Evolutionary conservation across 148 eudicot species (phyloP), one percentile per base, ranked within the genome.

Genomic region (Simmondsia chinensis): DNA sequence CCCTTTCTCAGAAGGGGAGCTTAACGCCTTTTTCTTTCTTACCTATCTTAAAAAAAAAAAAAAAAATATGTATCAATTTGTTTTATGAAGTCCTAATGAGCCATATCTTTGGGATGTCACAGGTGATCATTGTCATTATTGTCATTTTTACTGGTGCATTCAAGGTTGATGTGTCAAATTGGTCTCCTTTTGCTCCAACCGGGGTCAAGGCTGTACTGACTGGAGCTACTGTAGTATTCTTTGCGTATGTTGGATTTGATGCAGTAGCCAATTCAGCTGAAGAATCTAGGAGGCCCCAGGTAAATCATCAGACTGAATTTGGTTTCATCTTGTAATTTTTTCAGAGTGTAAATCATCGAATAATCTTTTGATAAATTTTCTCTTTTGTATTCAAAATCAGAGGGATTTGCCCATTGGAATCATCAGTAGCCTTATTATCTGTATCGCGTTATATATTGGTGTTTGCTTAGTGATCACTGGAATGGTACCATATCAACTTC

Each of bases 231-330:
- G 85, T 91, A 23, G 99, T 80, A 33, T 91, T 91, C 65, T 91
- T 91, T 50, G 94, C 99, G 39, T 91, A 82, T 62, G 95, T 86
- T 57, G 99, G 99, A 48, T 91, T 91, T 60, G 99, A 91, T 65
- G 99, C 99, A 27, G 99, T 91, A 50, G 99, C 99, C 19, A 91
- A 85, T 73, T 91, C 99, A 48, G 99, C 99, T 21, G 99, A 85
- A 77, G 99, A 91, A 73, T 70, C 94, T 38, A 91, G 72, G 60
- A 82, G 59, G 31, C 99, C 99, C 20, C 95, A 91, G 82, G 99
- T 79, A 63, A 52, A 43, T 22, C 33, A 23, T 18, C 21, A 9
- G 5, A 22, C 20, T 25, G 9, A 13, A 11, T 27, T 28, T 41
- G 21, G 31, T 10, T 41, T n/a, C n/a, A 13, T 19, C 8, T 24